Evolutionary conservation across 2,329 filamentous ascomycete genomes (phyloP).

Genomic region (Penicillium digitatum): DNA sequence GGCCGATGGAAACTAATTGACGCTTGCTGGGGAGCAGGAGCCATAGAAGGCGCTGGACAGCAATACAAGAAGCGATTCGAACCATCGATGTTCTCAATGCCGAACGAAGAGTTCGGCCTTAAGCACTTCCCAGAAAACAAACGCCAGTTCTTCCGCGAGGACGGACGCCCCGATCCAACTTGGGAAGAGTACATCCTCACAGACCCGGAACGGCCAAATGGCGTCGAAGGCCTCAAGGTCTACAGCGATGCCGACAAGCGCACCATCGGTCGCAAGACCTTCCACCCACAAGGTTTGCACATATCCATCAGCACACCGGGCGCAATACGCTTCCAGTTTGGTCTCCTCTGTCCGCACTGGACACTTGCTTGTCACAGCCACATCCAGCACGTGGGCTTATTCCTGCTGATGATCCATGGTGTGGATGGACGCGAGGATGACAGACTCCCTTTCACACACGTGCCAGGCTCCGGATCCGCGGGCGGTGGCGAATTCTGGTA

Average conservation of each 20-base stretch:
- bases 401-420: slow-evolving; percentile 65
- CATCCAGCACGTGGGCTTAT: slow-evolving; percentile 54
- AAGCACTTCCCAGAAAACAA: slow-evolving; percentile 72
- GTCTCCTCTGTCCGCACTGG: slow-evolving; percentile 78
- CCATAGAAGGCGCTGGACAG: slow-evolving; percentile 52
- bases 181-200: slow-evolving; percentile 83
- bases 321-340: slow-evolving; percentile 73
- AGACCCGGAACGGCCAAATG: slow-evolving; percentile 46
- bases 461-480: slow-evolving; percentile 35
- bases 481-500: slow-evolving; percentile 80
- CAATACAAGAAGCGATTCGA: slow-evolving; percentile 66
- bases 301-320: slow-evolving; percentile 58
- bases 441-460: slow-evolving; percentile 61
- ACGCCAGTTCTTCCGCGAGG: slow-evolving; percentile 67
- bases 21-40: slow-evolving; percentile 86
- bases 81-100: slow-evolving; percentile 56
- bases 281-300: slow-evolving; percentile 58
- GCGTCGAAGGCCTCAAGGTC: slow-evolving; percentile 45
- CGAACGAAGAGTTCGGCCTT: slow-evolving; percentile 76
- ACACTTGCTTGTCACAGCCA: slow-evolving; percentile 62
- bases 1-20: slow-evolving; percentile 91
- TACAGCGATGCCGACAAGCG: slow-evolving; percentile 48
- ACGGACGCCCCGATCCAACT: slow-evolving; percentile 58
- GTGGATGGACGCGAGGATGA: slow-evolving; percentile 65
- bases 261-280: slow-evolving; percentile 53